These are phyloP conservation scores for Hypoxylon sp. DNA, from an alignment of 2,329 filamentous ascomycete species.

Conservation along the genomic window DNA sequence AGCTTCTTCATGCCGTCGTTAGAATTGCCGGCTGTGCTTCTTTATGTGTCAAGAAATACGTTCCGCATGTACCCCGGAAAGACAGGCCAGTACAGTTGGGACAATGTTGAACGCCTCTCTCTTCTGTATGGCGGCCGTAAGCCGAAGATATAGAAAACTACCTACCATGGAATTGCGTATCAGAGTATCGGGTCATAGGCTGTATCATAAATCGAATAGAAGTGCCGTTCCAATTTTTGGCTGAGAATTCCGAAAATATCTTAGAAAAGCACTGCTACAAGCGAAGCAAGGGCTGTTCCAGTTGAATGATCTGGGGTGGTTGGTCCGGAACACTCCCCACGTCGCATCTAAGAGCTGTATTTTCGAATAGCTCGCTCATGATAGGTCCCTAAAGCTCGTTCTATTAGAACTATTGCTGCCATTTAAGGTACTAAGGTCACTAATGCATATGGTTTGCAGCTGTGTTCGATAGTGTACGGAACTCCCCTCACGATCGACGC, in stretches of 20 bases:
- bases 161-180: not conserved
- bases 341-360: not conserved
- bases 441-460: slow-evolving; percentile 26
- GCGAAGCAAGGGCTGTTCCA: not conserved
- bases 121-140: not conserved
- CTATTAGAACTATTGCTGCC: not conserved
- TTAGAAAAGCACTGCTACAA: not conserved
- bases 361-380: slow-evolving; percentile 3
- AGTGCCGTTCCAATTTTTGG: not conserved
- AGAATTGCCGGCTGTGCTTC: not conserved
- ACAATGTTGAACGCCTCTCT: not conserved
- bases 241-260: not conserved
- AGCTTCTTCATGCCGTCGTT: not conserved
- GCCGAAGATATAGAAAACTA: not conserved
- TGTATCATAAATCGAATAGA: not conserved
- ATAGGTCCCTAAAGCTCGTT: slow-evolving; percentile 6
- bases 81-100: too few species aligned
- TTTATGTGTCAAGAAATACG: not conserved
- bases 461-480: slow-evolving; percentile 31
- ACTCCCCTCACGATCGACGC: slow-evolving; percentile 35
- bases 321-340: not conserved
- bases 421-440: not conserved
- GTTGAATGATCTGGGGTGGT: not conserved
- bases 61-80: not conserved
- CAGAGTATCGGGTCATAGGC: not conserved